phyloP scores from a whole-genome alignment of 1,139 yeast species.

The Zygosaccharomyces sapae region DNA sequence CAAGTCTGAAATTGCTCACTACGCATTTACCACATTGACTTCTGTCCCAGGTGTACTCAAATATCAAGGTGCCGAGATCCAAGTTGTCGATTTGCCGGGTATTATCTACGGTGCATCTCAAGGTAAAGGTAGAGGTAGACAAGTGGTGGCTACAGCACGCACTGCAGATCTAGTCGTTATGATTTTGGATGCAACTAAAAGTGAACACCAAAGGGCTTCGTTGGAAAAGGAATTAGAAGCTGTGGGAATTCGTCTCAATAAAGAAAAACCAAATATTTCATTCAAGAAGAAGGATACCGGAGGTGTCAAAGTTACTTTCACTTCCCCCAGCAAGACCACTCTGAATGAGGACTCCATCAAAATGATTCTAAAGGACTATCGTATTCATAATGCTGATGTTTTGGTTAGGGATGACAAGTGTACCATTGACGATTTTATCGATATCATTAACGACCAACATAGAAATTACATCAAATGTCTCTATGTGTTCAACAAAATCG shows the following conservation, averaged over 20 bases:
- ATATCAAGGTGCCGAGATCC: slow-evolving; percentile 95
- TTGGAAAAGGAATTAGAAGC: slow-evolving; percentile 87
- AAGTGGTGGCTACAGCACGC: slow-evolving; percentile 92
- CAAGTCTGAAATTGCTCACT: slow-evolving; percentile 89
- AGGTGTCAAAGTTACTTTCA: slow-evolving; percentile 79
- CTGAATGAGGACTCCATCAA: slow-evolving; percentile 77
- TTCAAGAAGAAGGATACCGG: slow-evolving; percentile 82
- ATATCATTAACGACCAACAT: slow-evolving; percentile 80
- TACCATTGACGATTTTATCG: slow-evolving; percentile 92
- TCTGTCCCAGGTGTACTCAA: slow-evolving; percentile 95
- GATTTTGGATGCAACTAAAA: slow-evolving; percentile 94
- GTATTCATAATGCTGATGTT: slow-evolving; percentile 90
- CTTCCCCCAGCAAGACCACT: slow-evolving; percentile 69
- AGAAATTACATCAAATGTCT: slow-evolving; percentile 86
- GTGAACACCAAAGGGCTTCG: slow-evolving; percentile 79
- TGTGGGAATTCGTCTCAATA: slow-evolving; percentile 88
- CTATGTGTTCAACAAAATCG: slow-evolving; percentile 91
- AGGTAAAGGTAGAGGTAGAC: slow-evolving; percentile 97
- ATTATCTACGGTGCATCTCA: slow-evolving; percentile 95
- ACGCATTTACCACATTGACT: slow-evolving; percentile 92
- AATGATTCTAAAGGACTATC: slow-evolving; percentile 77
- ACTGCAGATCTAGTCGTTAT: slow-evolving; percentile 89
- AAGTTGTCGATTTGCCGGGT: slow-evolving; percentile 94
- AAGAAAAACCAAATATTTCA: slow-evolving; percentile 73
- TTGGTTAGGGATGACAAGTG: slow-evolving; percentile 82